Conservation (phyloP, 2,329 filamentous ascomycete genomes). For the Penicillium sp. region DNA sequence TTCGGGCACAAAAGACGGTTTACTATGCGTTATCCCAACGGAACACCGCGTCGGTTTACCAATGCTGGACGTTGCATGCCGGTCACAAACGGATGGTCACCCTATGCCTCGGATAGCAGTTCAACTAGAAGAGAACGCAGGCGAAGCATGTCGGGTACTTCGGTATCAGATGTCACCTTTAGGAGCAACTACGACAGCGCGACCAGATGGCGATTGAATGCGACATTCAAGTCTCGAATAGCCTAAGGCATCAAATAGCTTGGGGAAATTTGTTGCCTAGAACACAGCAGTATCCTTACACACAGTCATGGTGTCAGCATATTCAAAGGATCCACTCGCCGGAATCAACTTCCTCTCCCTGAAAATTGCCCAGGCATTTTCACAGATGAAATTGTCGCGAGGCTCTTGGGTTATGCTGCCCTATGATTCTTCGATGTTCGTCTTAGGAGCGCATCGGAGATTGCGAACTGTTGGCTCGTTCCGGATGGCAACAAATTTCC, state of each 20-base stretch:
- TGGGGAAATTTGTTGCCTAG: conserved; percentile 26
- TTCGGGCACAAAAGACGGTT: conserved; percentile 42
- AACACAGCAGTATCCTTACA: conserved; percentile 45
- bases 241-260: conserved; percentile 20
- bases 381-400: conserved; percentile 50
- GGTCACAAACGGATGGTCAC: conserved; percentile 60
- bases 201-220: conserved; percentile 12
- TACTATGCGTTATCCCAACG: conserved; percentile 45
- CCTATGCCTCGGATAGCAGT: conserved; percentile 40
- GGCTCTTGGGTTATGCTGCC: conserved; percentile 47
- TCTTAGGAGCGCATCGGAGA: conserved; percentile 25
- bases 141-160: conserved; percentile 53
- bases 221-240: conserved; percentile 14
- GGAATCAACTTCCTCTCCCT: conserved; percentile 46
- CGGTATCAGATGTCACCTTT: conserved; percentile 49
- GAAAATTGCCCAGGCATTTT: conserved; percentile 27
- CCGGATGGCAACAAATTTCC: conserved; percentile 30
- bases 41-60: conserved; percentile 55
- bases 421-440: conserved; percentile 35
- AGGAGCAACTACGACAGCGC: conserved; percentile 38
- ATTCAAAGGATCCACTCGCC: conserved; percentile 53
- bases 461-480: conserved; percentile 41
- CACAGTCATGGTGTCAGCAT: conserved; percentile 40
- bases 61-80: conserved; percentile 57
- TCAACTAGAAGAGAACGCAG: conserved; percentile 47